Evolutionary conservation across 305 asterid genomes (phyloP).

Genomic region (Nicotiana rustica): DNA sequence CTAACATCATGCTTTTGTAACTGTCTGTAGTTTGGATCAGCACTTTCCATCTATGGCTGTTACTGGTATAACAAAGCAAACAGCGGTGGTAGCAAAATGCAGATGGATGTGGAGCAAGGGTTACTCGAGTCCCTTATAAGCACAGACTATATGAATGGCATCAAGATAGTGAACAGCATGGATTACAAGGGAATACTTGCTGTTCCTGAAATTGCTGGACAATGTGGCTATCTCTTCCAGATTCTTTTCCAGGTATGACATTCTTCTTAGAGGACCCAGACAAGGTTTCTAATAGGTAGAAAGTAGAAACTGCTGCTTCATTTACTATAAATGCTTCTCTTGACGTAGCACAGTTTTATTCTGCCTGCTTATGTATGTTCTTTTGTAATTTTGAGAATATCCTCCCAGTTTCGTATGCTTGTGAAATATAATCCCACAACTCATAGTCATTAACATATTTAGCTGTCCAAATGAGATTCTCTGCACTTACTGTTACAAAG

Average conservation of each 20-base stretch:
- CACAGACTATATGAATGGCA: conserved; percentile 48
- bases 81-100: conserved; percentile 36
- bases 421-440: neutral
- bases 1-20: conserved; percentile 40
- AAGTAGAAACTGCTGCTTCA: neutral
- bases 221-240: conserved; percentile 63
- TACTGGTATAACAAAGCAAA: conserved; percentile 41
- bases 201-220: conserved; percentile 42
- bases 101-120: conserved; percentile 69
- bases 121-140: conserved; percentile 53
- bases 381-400: conserved; percentile 6
- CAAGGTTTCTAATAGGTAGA: neutral
- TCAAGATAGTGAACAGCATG: conserved; percentile 36
- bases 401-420: neutral
- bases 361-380: neutral
- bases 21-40: conserved; percentile 71
- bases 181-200: conserved; percentile 42
- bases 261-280: conserved; percentile 28
- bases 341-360: neutral
- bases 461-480: neutral
- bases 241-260: conserved; percentile 73
- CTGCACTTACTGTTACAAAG: neutral
- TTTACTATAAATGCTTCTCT: neutral
- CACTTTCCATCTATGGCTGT: conserved; percentile 81
- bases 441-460: neutral